Base-by-base conservation (phyloP, 2,329 filamentous ascomycete species). In the Didymella glomerata region DNA sequence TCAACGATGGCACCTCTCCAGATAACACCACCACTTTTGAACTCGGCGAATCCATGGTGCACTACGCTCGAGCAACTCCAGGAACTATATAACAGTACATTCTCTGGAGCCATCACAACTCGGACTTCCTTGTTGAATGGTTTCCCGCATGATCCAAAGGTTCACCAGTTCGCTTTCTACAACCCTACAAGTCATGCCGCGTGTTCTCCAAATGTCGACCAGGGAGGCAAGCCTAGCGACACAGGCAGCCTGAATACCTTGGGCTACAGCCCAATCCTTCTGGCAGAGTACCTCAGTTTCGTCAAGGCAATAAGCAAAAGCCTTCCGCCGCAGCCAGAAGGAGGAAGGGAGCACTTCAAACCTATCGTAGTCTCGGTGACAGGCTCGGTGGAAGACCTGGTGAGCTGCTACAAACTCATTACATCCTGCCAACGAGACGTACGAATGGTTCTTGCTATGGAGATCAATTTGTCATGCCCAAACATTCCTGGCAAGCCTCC, bases 381-480 rank as follows among this genome's bases (percentile, higher is more conserved):
- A 0, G 90, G 90, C 4, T 79, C 81, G 0, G 83, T 85, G 0
- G 70, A 78, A 0, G 86, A 90, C 11, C 82, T 92, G 0, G 77
- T 78, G 0, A 65, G 77, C 55, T 88, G 86, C 76, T 89, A 90
- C 69, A 61, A 64, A 0, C 76, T 78, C 14, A 83, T 90, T 59
- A 74, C 70, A 72, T 57, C 58, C 25, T 46, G 69, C 61, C 60
- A 82, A 57, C 18, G 42, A 2, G 54, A 51, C 2, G 80, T 71
- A 3, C 47, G 25, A 24, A 80, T 86, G 64, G 81, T 82, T 1
- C 78, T 91, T 0, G 87, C 87, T 18, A 85, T 93, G 80, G 91
- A 94, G 75, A 81, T 93, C 68, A 94, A 94, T 71, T 84, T 93
- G 28, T 90, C 86, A 30, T 93, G 91, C 66, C 91, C 91, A 0